Conservation (phyloP, 164 flowering plant species). For the Euptelea pleiosperma region DNA sequence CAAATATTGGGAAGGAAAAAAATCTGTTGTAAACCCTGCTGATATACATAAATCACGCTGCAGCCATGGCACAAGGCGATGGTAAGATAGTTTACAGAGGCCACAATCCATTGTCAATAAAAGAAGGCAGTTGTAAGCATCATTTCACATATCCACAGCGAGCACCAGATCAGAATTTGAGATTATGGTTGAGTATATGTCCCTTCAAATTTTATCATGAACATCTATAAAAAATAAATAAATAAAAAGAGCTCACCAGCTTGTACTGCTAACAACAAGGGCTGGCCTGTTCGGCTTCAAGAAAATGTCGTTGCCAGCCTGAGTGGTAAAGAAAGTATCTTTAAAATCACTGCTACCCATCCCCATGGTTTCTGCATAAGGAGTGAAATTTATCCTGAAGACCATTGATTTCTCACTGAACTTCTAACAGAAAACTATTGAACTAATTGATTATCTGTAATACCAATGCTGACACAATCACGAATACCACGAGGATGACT, state of each 20-base stretch:
- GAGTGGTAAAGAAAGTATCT: slow-evolving; percentile 53
- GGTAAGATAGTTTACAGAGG: no score
- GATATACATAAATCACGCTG: no score
- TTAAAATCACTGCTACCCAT: slow-evolving; percentile 13
- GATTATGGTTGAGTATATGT: background rate
- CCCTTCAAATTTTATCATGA: no score
- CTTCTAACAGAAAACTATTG: slow-evolving; percentile 2
- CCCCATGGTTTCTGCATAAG: slow-evolving; percentile 26
- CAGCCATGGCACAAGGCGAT: no score
- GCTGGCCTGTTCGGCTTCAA: slow-evolving; percentile 78
- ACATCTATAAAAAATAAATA: background rate
- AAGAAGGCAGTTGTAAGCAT: background rate
- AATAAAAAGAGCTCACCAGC: slow-evolving; percentile 60
- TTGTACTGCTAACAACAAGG: slow-evolving; percentile 89
- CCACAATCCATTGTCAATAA: no score
- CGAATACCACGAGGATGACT: slow-evolving; percentile 35
- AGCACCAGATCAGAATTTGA: background rate
- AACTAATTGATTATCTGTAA: slow-evolving; percentile 5
- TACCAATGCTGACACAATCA: slow-evolving; percentile 76
- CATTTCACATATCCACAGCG: no score
- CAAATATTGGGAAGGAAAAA: no score
- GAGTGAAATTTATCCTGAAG: slow-evolving; percentile 1
- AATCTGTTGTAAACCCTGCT: no score
- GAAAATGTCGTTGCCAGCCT: slow-evolving; percentile 32
- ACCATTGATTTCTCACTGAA: background rate